phyloP scores from a whole-genome alignment of 345 rosid genomes.

The Camelina hispida region DNA sequence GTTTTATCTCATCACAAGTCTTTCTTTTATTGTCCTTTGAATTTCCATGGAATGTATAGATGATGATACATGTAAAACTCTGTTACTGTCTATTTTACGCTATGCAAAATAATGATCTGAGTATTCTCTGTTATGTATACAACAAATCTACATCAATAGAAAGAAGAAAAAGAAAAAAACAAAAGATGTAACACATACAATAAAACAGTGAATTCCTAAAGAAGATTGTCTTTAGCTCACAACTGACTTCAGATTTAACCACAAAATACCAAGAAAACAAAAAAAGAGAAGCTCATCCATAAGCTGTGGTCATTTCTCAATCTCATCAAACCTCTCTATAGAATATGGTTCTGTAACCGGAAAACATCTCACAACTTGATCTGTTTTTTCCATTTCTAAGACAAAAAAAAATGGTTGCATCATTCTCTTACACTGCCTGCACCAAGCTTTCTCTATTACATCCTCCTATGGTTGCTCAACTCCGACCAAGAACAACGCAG shows the following conservation, averaged over 20 bases:
- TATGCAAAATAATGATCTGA: constrained; percentile 4
- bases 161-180: neutral
- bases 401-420: constrained; percentile 36
- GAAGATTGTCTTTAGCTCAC: neutral
- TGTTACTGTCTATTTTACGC: constrained; percentile 5
- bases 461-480: constrained; percentile 32
- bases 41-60: constrained; percentile 46
- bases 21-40: constrained; percentile 24
- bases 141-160: neutral
- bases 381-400: constrained; percentile 7
- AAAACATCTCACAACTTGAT: constrained; percentile 27
- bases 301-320: constrained; percentile 43
- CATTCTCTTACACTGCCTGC: constrained; percentile 43
- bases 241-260: constrained; percentile 14
- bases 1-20: constrained; percentile 1
- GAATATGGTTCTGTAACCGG: constrained; percentile 21
- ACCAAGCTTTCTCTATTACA: constrained; percentile 36
- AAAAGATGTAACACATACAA: neutral
- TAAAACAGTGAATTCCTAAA: neutral
- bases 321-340: constrained; percentile 35
- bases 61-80: constrained; percentile 31
- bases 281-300: constrained; percentile 38
- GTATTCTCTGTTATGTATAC: neutral
- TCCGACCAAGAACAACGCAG: constrained; percentile 36
- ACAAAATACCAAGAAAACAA: constrained; percentile 22